phyloP scores from a whole-genome alignment of 2,329 filamentous ascomycete species.

The Beauveria medogensis region DNA sequence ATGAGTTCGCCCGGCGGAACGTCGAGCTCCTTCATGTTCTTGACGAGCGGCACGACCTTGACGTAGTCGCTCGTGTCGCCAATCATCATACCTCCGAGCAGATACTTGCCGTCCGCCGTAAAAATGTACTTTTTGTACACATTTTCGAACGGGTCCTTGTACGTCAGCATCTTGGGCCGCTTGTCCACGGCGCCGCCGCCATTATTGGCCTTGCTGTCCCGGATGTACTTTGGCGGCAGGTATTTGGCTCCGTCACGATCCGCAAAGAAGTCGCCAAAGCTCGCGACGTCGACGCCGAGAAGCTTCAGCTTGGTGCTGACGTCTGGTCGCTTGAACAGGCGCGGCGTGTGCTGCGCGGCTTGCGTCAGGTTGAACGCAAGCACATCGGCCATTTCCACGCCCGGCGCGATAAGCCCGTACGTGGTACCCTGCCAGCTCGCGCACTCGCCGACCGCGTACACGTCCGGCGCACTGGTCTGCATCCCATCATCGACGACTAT shows the following conservation, averaged over 20 bases:
- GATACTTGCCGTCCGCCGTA: slow-evolving; percentile 78
- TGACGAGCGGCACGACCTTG: slow-evolving; percentile 81
- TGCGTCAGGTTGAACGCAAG: slow-evolving; percentile 86
- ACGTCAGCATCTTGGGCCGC: slow-evolving; percentile 73
- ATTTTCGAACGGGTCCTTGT: slow-evolving; percentile 79
- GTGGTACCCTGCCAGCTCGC: slow-evolving; percentile 83
- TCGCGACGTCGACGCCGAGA: slow-evolving; percentile 82
- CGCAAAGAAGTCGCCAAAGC: slow-evolving; percentile 90
- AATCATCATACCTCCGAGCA: slow-evolving; percentile 96
- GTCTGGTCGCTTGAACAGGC: slow-evolving; percentile 72
- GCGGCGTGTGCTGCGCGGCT: slow-evolving; percentile 60
- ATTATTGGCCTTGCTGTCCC: slow-evolving; percentile 14
- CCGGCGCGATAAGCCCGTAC: slow-evolving; percentile 81
- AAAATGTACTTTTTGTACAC: slow-evolving; percentile 95
- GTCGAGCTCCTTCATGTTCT: slow-evolving; percentile 71
- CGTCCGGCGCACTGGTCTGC: slow-evolving; percentile 59
- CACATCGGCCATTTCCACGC: slow-evolving; percentile 88
- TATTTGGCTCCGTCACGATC: slow-evolving; percentile 74
- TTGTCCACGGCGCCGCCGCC: slow-evolving; percentile 19
- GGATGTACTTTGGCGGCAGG: slow-evolving; percentile 50
- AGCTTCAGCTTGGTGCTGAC: slow-evolving; percentile 88
- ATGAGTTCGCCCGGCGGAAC: slow-evolving; percentile 76
- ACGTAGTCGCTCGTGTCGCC: slow-evolving; percentile 87
- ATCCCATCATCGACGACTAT: slow-evolving; percentile 62
- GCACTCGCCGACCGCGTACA: slow-evolving; percentile 88